phyloP scores from a whole-genome alignment of 75 land plant species.

The Ceratopteris richardii region DNA sequence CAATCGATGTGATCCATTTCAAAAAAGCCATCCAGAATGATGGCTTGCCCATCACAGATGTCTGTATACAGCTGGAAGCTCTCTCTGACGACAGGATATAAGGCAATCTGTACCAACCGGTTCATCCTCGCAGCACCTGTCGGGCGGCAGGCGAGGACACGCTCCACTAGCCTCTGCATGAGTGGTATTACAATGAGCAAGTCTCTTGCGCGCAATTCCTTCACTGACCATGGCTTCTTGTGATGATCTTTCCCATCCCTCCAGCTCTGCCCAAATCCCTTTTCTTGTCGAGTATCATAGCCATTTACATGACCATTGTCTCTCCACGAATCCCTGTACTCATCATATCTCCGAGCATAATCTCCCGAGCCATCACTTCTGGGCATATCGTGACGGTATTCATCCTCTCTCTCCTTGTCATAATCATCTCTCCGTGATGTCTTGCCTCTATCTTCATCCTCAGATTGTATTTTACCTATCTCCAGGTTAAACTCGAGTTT shows the following conservation, averaged over 20 bases:
- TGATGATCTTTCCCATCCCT: conserved; percentile 10
- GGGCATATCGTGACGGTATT: no score
- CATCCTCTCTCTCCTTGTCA: no score
- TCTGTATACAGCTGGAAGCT: conserved; percentile 73
- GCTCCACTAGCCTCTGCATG: conserved; percentile 55
- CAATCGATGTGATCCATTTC: conserved; percentile 44
- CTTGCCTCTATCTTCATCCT: no score
- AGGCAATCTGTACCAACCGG: conserved; percentile 54
- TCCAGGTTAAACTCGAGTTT: no score
- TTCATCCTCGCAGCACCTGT: conserved; percentile 58
- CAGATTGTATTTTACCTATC: no score
- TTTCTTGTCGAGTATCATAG: conserved; percentile 10
- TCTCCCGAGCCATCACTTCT: conserved; percentile 2
- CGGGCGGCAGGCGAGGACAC: conserved; percentile 76
- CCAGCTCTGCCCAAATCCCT: no score
- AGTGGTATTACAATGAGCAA: neutral
- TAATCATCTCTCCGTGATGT: no score
- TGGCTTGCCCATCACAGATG: conserved; percentile 46
- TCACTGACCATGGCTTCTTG: no score
- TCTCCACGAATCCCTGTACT: no score
- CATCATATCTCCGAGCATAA: neutral
- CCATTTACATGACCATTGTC: neutral
- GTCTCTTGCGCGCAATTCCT: neutral
- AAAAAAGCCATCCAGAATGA: conserved; percentile 76
- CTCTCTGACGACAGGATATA: conserved; percentile 64